Base-by-base conservation (phyloP, 1,284 basidiomycete species). In the Microbotryomycetes sp. region DNA sequence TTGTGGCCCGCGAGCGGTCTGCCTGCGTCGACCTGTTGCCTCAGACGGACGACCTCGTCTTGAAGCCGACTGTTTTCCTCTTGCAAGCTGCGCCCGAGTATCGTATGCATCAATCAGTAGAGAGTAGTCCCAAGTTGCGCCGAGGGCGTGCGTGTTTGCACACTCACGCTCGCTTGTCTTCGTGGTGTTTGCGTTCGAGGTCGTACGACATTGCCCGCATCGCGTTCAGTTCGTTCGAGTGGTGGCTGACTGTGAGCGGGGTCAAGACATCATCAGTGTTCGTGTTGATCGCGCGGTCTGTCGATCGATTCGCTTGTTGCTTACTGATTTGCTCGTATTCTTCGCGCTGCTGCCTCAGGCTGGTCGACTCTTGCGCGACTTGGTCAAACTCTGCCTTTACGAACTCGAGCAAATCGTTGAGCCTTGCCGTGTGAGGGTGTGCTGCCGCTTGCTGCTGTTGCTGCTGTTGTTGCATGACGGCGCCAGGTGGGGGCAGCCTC, bases 381-480 rank as follows among this genome's bases (percentile, higher is more conserved):
- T 79, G 78, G 62, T 96, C 92, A 72, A 91, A 93, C 78, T 97
- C 93, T 58, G 85, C 83, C 67, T 87, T 83, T 73, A 96, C 86
- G 64, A 82, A 80, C 56, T 94, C 91, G 68, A 97, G 84, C 35
- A 86, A 82, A 62, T 93, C 90, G 62, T 83, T 83, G 66, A 96
- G 79, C 51, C 89, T 66, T 15, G 72, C 60, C 4, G 64, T 59
- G 24, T 51, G 52, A 24, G 59, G 57, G n/a, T 65, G 64, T 2
- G 60, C 52, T 27, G 58, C 51, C 3, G 51, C 58, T 23, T 54
- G 53, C n/a, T n/a, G n/a, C n/a, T n/a, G n/a, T n/a, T 13, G 13
- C 41, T 13, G 41, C 13, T 45, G 41, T n/a, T 15, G 41, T 13
- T 45, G 41, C 41, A n/a, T n/a, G 45, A 58, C 52, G 41, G 21